Evolutionary conservation across 1,284 basidiomycete genomes (phyloP).

Genomic region (Pseudomicrostroma phylloplanum): DNA sequence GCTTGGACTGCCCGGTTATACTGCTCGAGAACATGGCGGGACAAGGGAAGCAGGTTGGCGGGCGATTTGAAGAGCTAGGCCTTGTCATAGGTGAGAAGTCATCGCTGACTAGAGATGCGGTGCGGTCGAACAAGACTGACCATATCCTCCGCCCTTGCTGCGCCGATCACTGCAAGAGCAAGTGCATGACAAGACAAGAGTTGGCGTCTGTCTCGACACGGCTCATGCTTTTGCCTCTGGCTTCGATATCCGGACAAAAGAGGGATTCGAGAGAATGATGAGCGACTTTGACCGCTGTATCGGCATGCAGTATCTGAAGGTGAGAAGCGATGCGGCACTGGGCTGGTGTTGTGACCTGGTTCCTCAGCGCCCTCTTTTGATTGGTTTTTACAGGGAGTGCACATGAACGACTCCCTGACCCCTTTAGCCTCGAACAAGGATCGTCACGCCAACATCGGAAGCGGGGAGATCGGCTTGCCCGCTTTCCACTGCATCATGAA

Average conservation of each 20-base stretch:
- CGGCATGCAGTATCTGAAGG: conserved; percentile 64
- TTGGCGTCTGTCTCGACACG: conserved; percentile 79
- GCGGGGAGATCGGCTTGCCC: conserved; percentile 63
- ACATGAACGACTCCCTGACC: conserved; percentile 75
- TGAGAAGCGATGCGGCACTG: conserved; percentile 49
- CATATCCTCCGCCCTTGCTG: too few species aligned
- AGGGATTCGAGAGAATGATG: conserved; percentile 53
- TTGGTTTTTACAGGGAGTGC: conserved; percentile 55
- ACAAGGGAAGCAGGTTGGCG: conserved; percentile 71
- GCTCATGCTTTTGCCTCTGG: conserved; percentile 81
- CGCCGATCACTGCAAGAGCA: neutral
- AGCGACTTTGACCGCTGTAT: conserved; percentile 63
- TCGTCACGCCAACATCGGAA: conserved; percentile 77
- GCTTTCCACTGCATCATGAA: conserved; percentile 66
- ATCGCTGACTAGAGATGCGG: neutral
- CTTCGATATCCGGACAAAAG: conserved; percentile 66
- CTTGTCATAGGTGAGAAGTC: conserved; percentile 58
- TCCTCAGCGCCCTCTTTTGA: neutral
- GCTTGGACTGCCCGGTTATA: conserved; percentile 55
- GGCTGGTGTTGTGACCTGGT: too few species aligned
- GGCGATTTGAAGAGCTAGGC: conserved; percentile 64
- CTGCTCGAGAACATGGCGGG: conserved; percentile 79
- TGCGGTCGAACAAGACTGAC: neutral
- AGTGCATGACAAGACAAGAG: conserved; percentile 68
- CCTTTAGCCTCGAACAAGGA: conserved; percentile 64